Evolutionary conservation across 768 basidiomycete genomes (phyloP), one percentile per base, ranked within the genome.

Genomic region (Termitomyces sp.): DNA sequence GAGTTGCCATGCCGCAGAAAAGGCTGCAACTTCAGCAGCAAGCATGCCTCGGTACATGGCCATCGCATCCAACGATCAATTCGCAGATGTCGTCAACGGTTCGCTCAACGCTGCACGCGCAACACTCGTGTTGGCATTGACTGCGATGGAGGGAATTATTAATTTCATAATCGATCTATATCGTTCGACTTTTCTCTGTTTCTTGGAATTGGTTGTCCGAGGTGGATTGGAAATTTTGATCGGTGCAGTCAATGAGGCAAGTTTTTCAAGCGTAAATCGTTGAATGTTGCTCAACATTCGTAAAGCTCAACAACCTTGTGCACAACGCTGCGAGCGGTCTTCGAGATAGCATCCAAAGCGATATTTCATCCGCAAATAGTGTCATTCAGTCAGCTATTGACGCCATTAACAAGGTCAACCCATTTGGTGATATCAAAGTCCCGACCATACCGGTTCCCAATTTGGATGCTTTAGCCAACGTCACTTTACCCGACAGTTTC

Each of bases 111-210:
- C 81, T 26, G 88, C 93, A 18, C 87, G 91, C 23, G 84, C 78
- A 10, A 81, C 88, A 6, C 80, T 97, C 55, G 75, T 89, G 38
- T 74, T 92, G 43, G 74, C 91, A 2, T 75, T 98, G 57, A 96
- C 91, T 0, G 77, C 86, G 40, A 88, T 96, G 84, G 93, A 97
- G 69, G 86, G 80, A 0, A 82, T 95, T 67, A 87, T 95, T 73
- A 93, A 91, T 67, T 98, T 98, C 72, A 82, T 97, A 63, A 83
- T 98, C 63, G 89, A 93, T 73, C 84, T 88, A 49, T 98, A 97
- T 69, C 88, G 95, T 43, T 95, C 94, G 3, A 91, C 95, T 3
- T 87, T 96, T 67, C 80, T 99, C 55, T 99, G 96, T 71, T 94
- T 97, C 65, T 75, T 97, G 63, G 94, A 98, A 72, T 80, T 98